Evolutionary conservation across 768 basidiomycete genomes (phyloP).

Genomic region (Macrolepiota dolichaula): DNA sequence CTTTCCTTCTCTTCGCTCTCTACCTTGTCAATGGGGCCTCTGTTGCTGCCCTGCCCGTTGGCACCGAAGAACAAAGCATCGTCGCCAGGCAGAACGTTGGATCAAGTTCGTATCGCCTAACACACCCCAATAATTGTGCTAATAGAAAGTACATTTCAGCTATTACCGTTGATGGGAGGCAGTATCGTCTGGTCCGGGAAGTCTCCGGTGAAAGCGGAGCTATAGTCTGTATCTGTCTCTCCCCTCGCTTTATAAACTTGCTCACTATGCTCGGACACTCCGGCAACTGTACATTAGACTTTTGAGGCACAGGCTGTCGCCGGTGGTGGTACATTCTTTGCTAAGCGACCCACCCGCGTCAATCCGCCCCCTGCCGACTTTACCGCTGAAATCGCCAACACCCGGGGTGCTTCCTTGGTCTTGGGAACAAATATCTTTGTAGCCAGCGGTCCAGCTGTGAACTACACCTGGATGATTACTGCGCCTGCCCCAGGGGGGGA

Average conservation of each 20-base stretch:
- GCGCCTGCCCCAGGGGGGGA: background rate
- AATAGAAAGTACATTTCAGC: background rate
- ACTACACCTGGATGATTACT: background rate
- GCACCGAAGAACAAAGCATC: background rate
- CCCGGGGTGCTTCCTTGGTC: background rate
- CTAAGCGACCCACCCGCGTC: background rate
- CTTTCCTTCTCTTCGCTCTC: background rate
- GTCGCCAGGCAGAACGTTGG: background rate
- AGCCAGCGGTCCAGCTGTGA: background rate
- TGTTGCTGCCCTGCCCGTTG: background rate
- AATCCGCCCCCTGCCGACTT: background rate
- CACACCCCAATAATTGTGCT: background rate
- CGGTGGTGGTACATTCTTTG: background rate
- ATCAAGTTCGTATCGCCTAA: background rate
- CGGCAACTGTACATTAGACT: background rate
- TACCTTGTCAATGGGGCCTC: background rate
- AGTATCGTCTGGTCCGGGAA: background rate
- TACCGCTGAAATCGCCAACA: background rate
- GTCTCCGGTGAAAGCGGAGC: background rate
- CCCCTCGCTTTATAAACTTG: too few relatives aligned
- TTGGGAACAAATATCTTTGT: background rate
- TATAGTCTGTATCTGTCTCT: background rate
- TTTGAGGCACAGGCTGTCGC: background rate
- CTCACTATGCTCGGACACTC: background rate
- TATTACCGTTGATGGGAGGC: background rate